Conservation (phyloP, 1,284 basidiomycete genomes). For the Sporisorium scitamineum region DNA sequence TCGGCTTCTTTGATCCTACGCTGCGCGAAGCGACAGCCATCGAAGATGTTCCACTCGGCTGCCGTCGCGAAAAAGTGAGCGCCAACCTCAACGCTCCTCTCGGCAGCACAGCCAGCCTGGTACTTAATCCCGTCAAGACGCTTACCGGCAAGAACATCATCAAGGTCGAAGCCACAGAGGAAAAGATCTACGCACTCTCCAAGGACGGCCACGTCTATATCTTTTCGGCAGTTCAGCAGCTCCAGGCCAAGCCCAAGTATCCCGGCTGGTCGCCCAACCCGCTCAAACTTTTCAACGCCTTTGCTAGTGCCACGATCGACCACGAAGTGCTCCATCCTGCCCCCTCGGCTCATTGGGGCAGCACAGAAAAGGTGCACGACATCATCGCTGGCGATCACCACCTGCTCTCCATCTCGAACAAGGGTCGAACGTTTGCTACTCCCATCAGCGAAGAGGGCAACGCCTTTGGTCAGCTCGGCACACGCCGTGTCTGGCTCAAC, state of each 20-base stretch:
- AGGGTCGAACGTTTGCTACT: constrained; percentile 83
- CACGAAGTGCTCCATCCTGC: constrained; percentile 49
- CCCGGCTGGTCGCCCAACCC: constrained; percentile 52
- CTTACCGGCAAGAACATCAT: constrained; percentile 64
- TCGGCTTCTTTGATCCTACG: constrained; percentile 65
- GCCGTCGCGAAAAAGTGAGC: constrained; percentile 43
- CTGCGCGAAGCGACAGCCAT: constrained; percentile 41
- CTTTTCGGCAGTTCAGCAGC: constrained; percentile 52
- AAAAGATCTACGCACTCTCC: constrained; percentile 63
- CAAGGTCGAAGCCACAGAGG: constrained; percentile 60
- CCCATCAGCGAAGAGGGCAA: constrained; percentile 85
- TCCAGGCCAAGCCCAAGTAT: constrained; percentile 43
- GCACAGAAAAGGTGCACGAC: constrained; percentile 54
- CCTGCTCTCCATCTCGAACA: constrained; percentile 84
- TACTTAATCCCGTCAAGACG: constrained; percentile 56
- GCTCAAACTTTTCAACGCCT: constrained; percentile 51
- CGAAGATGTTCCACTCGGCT: constrained; percentile 57
- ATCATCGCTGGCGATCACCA: constrained; percentile 77
- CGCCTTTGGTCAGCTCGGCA: constrained; percentile 84
- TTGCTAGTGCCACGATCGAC: constrained; percentile 48
- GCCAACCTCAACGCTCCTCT: constrained; percentile 51
- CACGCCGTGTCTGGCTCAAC: constrained; percentile 68
- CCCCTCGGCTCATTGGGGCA: constrained; percentile 35
- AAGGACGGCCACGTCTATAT: constrained; percentile 65
- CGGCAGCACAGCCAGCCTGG: constrained; percentile 30